These are phyloP conservation scores for Plantago major DNA, from an alignment of 257 asterid genomes.

Conservation along the genomic window DNA sequence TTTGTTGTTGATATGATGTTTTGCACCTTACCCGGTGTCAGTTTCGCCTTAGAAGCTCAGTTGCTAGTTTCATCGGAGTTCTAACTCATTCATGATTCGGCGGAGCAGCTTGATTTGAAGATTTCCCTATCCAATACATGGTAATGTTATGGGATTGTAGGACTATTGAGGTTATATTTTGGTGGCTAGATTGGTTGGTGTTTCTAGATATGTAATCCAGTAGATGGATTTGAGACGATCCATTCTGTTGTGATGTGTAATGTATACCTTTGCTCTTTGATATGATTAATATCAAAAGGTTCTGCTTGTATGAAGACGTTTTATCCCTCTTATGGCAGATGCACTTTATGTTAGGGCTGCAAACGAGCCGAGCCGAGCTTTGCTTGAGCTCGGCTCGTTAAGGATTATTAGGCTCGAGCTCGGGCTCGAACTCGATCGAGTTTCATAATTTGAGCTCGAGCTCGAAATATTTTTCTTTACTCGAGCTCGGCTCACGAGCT, in stretches of 20 bases:
- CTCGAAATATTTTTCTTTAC: too few relatives aligned
- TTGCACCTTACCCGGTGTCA: constrained; percentile 17
- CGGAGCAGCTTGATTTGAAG: constrained; percentile 16
- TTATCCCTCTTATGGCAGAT: too few relatives aligned
- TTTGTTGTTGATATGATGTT: constrained; percentile 24
- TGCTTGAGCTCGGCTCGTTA: too few relatives aligned
- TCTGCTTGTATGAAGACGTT: not conserved
- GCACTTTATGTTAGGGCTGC: too few relatives aligned
- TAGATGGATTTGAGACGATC: constrained; percentile 41
- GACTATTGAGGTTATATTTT: constrained; percentile 12
- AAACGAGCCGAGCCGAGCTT: too few relatives aligned
- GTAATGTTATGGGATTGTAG: constrained; percentile 16
- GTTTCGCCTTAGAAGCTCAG: constrained; percentile 24
- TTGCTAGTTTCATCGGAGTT: not conserved
- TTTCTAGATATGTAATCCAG: constrained; percentile 27
- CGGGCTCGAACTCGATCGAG: too few relatives aligned
- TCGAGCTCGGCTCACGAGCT: too few relatives aligned
- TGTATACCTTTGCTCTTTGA: constrained; percentile 24
- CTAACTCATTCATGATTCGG: constrained; percentile 10
- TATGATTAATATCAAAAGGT: constrained; percentile 35
- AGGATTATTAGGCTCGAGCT: too few relatives aligned
- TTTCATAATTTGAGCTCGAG: too few relatives aligned
- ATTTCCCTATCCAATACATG: constrained; percentile 11
- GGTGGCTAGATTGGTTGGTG: constrained; percentile 10
- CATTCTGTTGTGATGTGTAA: constrained; percentile 43